Base-by-base conservation (phyloP, 164 flowering plant genomes). In the Sedum album region DNA sequence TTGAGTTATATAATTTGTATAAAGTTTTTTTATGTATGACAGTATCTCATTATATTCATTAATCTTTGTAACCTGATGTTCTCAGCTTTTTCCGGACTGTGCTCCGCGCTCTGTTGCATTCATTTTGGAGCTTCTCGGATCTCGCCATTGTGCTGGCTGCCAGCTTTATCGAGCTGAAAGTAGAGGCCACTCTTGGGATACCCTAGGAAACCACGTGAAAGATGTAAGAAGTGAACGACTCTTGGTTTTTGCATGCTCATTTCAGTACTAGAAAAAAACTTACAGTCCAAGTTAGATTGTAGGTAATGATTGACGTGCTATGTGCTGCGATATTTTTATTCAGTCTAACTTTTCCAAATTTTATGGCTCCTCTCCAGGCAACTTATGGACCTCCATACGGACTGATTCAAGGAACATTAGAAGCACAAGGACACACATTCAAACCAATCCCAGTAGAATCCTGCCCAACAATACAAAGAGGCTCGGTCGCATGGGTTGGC, bases 401-500 rank as follows among this genome's bases (percentile, higher is more conserved):
- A 21, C 70, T 94, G 74, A 81, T 94, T 76, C 99, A 94, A 85
- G 99, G 99, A 73, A 86, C 86, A 11, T 85, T 94, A 36, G 89
- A 85, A 82, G 85, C 84, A 6, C 79, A 80, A 65, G 96, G 96
- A 68, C 42, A 62, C 30, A 0, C 69, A 69, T 87, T 92, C 76
- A 73, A 75, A 28, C 68, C 70, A n/a, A 80, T 88, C 20, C 88
- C 88, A 18, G 70, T 55, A 11, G 99, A 94, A 77, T 86, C 64
- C 21, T 87, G 96, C 63, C 90, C 87, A 14, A 70, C 73, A 35
- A 75, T 94, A 66, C 75, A 76, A 70, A 79, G 97, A 71, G 99
- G 99, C 15, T 86, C 97, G 11, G 91, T 94, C 48, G 97, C 97
- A 21, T 94, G 99, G 99, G 74, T 90, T 72, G 90, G 86, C 62